Evolutionary conservation across 495 filamentous ascomycete species (phyloP).

Genomic region (Podospora didyma): DNA sequence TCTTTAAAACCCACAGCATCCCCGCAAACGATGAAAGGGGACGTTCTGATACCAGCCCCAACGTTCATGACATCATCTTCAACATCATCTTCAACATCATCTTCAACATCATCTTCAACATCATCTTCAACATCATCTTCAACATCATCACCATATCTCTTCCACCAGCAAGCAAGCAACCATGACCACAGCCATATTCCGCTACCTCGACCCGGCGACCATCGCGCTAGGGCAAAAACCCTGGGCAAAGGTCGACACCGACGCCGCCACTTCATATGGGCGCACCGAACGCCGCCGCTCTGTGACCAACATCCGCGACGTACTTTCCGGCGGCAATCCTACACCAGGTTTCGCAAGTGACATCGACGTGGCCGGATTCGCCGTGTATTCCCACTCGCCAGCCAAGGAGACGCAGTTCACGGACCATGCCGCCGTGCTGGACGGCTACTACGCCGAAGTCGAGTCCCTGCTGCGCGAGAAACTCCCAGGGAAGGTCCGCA

Average conservation of each 20-base stretch:
- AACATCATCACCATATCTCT: conserved; percentile 6
- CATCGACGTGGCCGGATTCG: conserved; percentile 41
- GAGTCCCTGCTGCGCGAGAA: conserved; percentile 58
- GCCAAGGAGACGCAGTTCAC: conserved; percentile 48
- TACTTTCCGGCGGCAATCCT: background rate
- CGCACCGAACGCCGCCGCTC: conserved; percentile 18
- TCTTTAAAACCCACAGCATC: no score
- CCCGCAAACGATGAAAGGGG: no score
- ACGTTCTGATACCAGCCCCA: no score
- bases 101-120: background rate
- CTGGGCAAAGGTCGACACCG: conserved; percentile 40
- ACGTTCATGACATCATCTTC: no score
- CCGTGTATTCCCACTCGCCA: conserved; percentile 29
- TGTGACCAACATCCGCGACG: conserved; percentile 29
- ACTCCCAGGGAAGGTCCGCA: conserved; percentile 42
- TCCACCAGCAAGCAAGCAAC: no score
- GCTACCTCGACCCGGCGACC: conserved; percentile 23
- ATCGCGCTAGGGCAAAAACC: conserved; percentile 22
- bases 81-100: no score
- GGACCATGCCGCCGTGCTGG: conserved; percentile 57
- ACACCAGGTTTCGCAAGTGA: conserved; percentile 21
- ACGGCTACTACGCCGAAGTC: conserved; percentile 77
- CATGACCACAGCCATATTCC: conserved; percentile 24
- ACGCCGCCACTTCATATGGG: conserved; percentile 25
- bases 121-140: background rate